These are phyloP conservation scores for Clonostachys byssicola DNA, from an alignment of 2,329 filamentous ascomycete genomes.

Conservation along the genomic window DNA sequence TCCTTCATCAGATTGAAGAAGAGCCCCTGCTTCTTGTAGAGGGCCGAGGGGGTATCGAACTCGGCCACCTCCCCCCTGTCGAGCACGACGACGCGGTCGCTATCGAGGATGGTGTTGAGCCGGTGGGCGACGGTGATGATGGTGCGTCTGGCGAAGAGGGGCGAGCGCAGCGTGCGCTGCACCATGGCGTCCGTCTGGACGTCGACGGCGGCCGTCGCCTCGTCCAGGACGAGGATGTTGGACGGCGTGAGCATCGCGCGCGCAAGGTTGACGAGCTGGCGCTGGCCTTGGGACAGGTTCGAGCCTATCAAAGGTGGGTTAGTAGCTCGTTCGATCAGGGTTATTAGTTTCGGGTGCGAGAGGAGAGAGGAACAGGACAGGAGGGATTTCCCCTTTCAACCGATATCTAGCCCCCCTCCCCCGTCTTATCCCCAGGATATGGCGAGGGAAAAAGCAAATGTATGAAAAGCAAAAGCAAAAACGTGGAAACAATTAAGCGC, in stretches of 20 bases:
- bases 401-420: too few species aligned
- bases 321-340: too few species aligned
- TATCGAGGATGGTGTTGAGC: constrained; percentile 92
- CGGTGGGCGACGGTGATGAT: constrained; percentile 98
- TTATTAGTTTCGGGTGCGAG: too few species aligned
- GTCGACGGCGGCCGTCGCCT: constrained; percentile 80
- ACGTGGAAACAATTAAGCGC: too few species aligned
- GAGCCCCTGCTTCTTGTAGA: constrained; percentile 68
- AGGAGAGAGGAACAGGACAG: too few species aligned
- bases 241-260: constrained; percentile 91
- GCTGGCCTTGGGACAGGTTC: constrained; percentile 91
- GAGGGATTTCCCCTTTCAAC: too few species aligned
- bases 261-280: constrained; percentile 89
- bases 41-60: constrained; percentile 79
- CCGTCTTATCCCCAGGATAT: too few species aligned
- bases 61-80: constrained; percentile 88
- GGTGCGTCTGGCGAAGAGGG: constrained; percentile 80
- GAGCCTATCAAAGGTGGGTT: constrained; percentile 54
- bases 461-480: too few species aligned
- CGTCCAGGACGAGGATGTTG: constrained; percentile 95
- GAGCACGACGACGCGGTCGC: constrained; percentile 87
- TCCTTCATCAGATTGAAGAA: constrained; percentile 93
- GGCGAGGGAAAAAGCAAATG: too few species aligned
- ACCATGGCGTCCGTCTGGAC: constrained; percentile 65
- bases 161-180: constrained; percentile 58